Base-by-base conservation (phyloP, 352 stramenopile genomes). In the Pythium coloratum region DNA sequence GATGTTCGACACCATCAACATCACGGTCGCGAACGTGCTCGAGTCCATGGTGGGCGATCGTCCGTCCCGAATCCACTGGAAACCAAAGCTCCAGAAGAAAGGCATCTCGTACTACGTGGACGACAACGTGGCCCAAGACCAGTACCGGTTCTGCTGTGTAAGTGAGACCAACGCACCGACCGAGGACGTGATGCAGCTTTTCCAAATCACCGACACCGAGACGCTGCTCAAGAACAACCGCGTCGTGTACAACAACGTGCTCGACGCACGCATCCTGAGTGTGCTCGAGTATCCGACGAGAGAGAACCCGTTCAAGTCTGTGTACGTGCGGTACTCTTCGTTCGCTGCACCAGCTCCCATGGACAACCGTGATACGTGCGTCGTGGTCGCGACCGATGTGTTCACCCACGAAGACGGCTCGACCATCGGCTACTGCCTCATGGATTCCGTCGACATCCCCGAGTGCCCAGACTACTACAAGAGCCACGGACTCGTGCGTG, bases 111-210 rank as follows among this genome's bases (percentile, higher is more conserved):
- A 85, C 62, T 88, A 76, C 54, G 73, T 84, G 20, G 80, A 88
- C 58, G 67, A 83, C 44, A 59, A 51, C 14, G 80, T 73, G 46
- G 70, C 76, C 16, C 58, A 68, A 6, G 74, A 71, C 16, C 80
- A 86, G 55, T 77, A 73, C 26, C 65, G 80, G n/a, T 86, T 89
- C 67, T 85, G 77, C 58, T 89, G 80, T 55, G 78, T 85, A 34
- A 77, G 59, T 46, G 72, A 82, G 44, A 78, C 75, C 1, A 57
- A 62, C 32, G 78, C 80, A 3, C 32, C 58, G 2, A 67, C 77
- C 34, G 67, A 79, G 18, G 80, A 89, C 0, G 53, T 89, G 13
- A 79, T 89, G 67, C 55, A 78, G 67, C 71, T 89, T 3, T 89
- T 86, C 55, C 55, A 82, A 10, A 46, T 83, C 38, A 67, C 76